Base-by-base conservation (phyloP, 2,329 filamentous ascomycete genomes). In the Aureobasidium melanogenum region DNA sequence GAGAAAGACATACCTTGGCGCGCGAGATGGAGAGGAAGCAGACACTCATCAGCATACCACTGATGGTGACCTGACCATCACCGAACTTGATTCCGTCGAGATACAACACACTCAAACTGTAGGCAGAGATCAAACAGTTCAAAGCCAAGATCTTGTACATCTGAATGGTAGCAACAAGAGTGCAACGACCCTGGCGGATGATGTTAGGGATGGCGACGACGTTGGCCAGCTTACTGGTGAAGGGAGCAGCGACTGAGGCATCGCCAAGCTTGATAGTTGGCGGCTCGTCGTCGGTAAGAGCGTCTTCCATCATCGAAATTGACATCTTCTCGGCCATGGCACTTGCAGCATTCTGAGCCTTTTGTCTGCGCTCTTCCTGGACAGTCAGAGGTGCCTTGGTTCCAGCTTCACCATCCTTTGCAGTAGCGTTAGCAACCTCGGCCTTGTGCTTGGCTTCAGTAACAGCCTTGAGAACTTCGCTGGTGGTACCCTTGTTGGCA, bases 111-210 rank as follows among this genome's bases (percentile, higher is more conserved):
- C 89, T 95, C 72, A 99, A 77, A 75, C 91, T 96, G 84, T 99
- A 99, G 39, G 94, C 94, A 68, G 90, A 96, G 73, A 99, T 99
- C 68, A 99, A 81, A 73, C 94, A 99, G 80, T 99, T 99, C 63
- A 99, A 80, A 8, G 94, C 94, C 56, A 99, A 84, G 69, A 99
- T 99, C 83, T 97, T 99, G 85, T 99, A 99, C 93, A 99, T 99
- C 80, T 99, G 94, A 66, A 99, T 97, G 0, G 94, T 99, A 34
- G 94, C 94, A 60, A 99, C 94, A 22, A 99, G 85, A 8, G 94
- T 99, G 79, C 94, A 99, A 64, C 94, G 89, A 62, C 94, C 94
- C 78, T 99, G 94, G 62, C 94, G 89, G 70, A 99, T 94, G 69
- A 99, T 99, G 78, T 99, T 99, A 57, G 94, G 93, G 62, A 99